Percentiles rank a stretch among this genome's conserved stretches.
Evolutionary conservation across 1,139 yeast genomes (phyloP).

Genomic region (Protomyces inundatus): DNA sequence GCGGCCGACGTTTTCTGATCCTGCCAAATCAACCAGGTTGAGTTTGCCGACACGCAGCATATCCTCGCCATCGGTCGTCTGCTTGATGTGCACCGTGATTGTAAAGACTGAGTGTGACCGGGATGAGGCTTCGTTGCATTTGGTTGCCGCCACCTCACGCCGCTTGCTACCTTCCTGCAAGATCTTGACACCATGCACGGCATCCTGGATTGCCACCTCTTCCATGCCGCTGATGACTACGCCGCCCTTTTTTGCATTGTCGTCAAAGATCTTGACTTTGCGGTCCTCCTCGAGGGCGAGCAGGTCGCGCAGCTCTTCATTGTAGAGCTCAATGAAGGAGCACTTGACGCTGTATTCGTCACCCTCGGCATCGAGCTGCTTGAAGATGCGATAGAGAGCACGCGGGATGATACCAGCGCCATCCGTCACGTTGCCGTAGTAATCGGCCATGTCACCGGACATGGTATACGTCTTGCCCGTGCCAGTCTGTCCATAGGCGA

Average conservation of each 20-base stretch:
- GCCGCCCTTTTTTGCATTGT: conserved; percentile 38
- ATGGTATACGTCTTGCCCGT: conserved; percentile 83
- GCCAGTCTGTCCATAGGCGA: conserved; percentile 89
- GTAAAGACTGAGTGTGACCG: conserved; percentile 74
- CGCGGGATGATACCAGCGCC: conserved; percentile 70
- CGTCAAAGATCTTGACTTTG: conserved; percentile 47
- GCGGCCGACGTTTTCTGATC: conserved; percentile 72
- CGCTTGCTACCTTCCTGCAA: conserved; percentile 50
- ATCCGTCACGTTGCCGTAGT: conserved; percentile 29
- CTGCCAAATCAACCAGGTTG: conserved; percentile 83
- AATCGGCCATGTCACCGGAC: conserved; percentile 57
- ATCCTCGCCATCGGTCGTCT: conserved; percentile 42
- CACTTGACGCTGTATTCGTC: conserved; percentile 59
- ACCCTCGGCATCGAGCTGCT: conserved; percentile 40
- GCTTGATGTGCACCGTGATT: conserved; percentile 50
- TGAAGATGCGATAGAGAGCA: conserved; percentile 51
- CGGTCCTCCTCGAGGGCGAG: conserved; percentile 40
- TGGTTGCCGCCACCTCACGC: conserved; percentile 63
- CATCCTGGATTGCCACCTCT: conserved; percentile 43
- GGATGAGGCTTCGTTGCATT: conserved; percentile 64
- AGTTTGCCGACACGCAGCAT: conserved; percentile 49
- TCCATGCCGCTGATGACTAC: conserved; percentile 50
- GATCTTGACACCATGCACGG: conserved; percentile 44
- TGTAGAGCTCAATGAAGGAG: conserved; percentile 67
- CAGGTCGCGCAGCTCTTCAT: conserved; percentile 65